phyloP scores from a whole-genome alignment of 2,329 filamentous ascomycete genomes.

The Pyrenophora teres region DNA sequence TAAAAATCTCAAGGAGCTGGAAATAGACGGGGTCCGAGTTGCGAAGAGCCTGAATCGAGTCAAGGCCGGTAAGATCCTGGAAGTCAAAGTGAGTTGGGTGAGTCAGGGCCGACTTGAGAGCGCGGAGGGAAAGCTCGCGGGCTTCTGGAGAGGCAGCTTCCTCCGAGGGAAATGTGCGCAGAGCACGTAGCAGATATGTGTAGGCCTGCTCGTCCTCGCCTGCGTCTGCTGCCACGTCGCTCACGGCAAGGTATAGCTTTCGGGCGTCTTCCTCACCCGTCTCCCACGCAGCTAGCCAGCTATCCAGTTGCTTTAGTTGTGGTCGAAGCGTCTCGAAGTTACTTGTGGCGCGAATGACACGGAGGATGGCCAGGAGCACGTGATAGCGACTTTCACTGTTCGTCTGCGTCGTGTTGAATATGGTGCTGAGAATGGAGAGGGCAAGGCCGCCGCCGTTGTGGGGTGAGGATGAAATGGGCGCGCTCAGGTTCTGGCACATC shows the following conservation, averaged over 20 bases:
- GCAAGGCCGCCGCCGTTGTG: slow-evolving; percentile 83
- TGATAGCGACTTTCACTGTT: slow-evolving; percentile 79
- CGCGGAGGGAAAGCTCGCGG: slow-evolving; percentile 64
- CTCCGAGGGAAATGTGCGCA: slow-evolving; percentile 73
- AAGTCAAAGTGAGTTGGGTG: slow-evolving; percentile 73
- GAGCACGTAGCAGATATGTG: slow-evolving; percentile 74
- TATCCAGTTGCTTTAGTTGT: slow-evolving; percentile 80
- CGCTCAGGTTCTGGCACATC: slow-evolving; percentile 83
- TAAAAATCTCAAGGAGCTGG: slow-evolving; percentile 93
- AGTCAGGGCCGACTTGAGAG: slow-evolving; percentile 69
- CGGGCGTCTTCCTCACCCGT: slow-evolving; percentile 80
- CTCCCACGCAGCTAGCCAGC: slow-evolving; percentile 84
- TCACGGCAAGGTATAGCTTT: slow-evolving; percentile 81
- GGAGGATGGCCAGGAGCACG: slow-evolving; percentile 86
- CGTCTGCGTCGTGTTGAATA: slow-evolving; percentile 89
- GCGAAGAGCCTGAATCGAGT: slow-evolving; percentile 82
- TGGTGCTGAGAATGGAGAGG: slow-evolving; percentile 86
- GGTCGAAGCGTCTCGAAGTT: slow-evolving; percentile 81
- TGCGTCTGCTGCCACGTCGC: slow-evolving; percentile 77
- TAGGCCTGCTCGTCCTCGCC: slow-evolving; percentile 77
- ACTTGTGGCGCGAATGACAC: slow-evolving; percentile 71
- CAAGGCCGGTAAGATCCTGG: slow-evolving; percentile 70
- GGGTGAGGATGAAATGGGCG: slow-evolving; percentile 84
- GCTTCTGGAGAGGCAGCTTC: slow-evolving; percentile 60
- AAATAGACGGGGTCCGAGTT: slow-evolving; percentile 84